A percentile compares a stretch with the other conserved stretches of the same genome.
These are phyloP conservation scores for Exidia glandulosa DNA, from an alignment of 768 basidiomycete species.

Conservation along the genomic window DNA sequence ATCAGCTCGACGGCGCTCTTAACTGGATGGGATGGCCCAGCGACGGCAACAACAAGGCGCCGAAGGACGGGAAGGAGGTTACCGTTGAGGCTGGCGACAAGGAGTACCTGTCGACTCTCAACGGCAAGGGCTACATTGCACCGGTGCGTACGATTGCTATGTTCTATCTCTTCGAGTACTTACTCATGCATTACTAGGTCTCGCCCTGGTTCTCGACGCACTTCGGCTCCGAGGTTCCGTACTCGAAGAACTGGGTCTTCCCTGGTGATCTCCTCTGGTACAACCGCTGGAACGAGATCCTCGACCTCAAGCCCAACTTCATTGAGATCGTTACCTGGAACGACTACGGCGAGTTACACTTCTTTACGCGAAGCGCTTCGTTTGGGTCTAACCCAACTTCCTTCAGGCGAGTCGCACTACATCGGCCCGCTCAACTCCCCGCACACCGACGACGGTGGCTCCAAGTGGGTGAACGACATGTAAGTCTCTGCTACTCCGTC, in stretches of 20 bases:
- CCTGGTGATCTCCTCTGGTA: conserved; percentile 48
- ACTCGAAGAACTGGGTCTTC: conserved; percentile 39
- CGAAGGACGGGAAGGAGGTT: not conserved
- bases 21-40: conserved; percentile 21
- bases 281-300: conserved; percentile 53
- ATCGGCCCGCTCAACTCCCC: conserved; percentile 17
- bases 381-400: too few relatives aligned
- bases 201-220: conserved; percentile 74
- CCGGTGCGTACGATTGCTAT: not conserved
- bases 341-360: conserved; percentile 66
- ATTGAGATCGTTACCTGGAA: conserved; percentile 63
- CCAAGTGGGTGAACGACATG: conserved; percentile 17
- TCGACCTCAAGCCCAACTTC: conserved; percentile 29
- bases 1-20: not conserved
- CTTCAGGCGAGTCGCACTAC: conserved; percentile 19
- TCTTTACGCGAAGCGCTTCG: conserved; percentile 11
- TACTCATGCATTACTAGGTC: conserved; percentile 17
- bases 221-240: conserved; percentile 39
- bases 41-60: conserved; percentile 15
- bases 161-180: too few relatives aligned
- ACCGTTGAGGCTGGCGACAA: conserved; percentile 8
- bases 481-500: not conserved
- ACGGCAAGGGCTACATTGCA: conserved; percentile 17
- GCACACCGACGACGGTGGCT: conserved; percentile 21
- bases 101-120: conserved; percentile 8